Base-by-base conservation (phyloP, 2,329 filamentous ascomycete species). In the Ophiocordyceps camponoti-leonardi region DNA sequence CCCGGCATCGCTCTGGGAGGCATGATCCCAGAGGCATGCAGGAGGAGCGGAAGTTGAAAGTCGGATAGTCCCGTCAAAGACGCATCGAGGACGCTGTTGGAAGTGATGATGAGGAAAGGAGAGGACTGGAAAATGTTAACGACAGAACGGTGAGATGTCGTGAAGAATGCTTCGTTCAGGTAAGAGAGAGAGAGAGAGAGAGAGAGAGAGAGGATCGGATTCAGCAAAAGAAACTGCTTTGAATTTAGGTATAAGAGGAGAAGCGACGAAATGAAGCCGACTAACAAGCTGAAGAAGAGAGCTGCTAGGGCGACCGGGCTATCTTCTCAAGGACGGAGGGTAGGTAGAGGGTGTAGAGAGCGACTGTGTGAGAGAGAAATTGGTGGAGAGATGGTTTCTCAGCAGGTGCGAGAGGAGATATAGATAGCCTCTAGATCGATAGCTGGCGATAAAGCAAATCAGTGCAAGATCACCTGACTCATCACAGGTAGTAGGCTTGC, bases 31-130 rank as follows among this genome's bases (percentile, higher is more conserved):
- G 12, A 41, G 35, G 35, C 18, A 39, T 39, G 14, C 31, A 40
- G 33, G 33, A n/a, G 1, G 33, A 28, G 22, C 11, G 8, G 19
- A 16, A 6, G 31, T 33, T 33, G 31, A 2, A 13, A 14, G 31
- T 7, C 31, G 11, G n/a, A 19, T 2, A 39, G n/a, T 3, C 11
- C 2, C 8, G 18, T 39, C 35, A 39, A 19, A 19, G 35, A 39
- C 10, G n/a, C 35, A 39, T 39, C 35, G n/a, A 12, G 35, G 35
- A 19, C n/a, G 26, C 8, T 19, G 3, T 16, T 31, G 16, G n/a
- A 33, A 42, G 41, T 13, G 22, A 28, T 30, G 14, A 18, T n/a
- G 33, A 37, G 33, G 10, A 4, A 37, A 47, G 59, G 40, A 41
- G 40, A 41, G 19, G 14, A n/a, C 14, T 10, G 8, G 8, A 44